Evolutionary conservation across 1,139 yeast genomes (phyloP).

Genomic region (Hemisphaericaspora xylofermentans): DNA sequence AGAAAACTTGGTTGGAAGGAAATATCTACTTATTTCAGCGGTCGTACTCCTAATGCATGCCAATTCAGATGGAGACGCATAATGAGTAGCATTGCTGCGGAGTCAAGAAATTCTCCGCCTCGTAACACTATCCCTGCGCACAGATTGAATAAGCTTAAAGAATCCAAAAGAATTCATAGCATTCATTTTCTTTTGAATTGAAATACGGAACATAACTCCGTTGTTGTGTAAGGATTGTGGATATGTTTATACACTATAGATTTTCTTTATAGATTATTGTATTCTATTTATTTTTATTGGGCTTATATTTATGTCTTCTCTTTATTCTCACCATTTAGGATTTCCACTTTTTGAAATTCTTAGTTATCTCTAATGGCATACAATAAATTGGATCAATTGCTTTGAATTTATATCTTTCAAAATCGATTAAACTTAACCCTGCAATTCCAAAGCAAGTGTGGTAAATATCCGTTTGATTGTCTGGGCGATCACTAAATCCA

Average conservation of each 20-base stretch:
- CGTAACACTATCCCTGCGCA: no score
- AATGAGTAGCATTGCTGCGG: constrained; percentile 27
- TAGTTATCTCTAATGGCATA: constrained; percentile 60
- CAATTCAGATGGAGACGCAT: constrained; percentile 50
- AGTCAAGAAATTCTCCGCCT: neutral
- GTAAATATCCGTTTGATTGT: constrained; percentile 86
- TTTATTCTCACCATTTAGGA: neutral
- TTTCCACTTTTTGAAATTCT: constrained; percentile 46
- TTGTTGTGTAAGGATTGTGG: no score
- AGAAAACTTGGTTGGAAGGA: constrained; percentile 50
- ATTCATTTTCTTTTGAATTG: constrained; percentile 10
- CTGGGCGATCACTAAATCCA: constrained; percentile 90
- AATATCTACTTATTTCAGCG: constrained; percentile 41
- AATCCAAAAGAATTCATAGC: constrained; percentile 3
- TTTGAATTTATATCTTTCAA: constrained; percentile 45
- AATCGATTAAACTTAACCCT: constrained; percentile 76
- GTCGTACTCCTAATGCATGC: constrained; percentile 48
- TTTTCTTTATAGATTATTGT: no score
- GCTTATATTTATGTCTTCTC: no score
- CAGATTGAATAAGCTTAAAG: neutral
- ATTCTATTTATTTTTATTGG: no score
- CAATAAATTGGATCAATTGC: constrained; percentile 85
- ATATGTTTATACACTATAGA: no score
- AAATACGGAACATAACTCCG: neutral
- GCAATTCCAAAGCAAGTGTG: constrained; percentile 91